These are phyloP conservation scores for Huntiella decipiens DNA, from an alignment of 2,329 filamentous ascomycete species.

Conservation along the genomic window DNA sequence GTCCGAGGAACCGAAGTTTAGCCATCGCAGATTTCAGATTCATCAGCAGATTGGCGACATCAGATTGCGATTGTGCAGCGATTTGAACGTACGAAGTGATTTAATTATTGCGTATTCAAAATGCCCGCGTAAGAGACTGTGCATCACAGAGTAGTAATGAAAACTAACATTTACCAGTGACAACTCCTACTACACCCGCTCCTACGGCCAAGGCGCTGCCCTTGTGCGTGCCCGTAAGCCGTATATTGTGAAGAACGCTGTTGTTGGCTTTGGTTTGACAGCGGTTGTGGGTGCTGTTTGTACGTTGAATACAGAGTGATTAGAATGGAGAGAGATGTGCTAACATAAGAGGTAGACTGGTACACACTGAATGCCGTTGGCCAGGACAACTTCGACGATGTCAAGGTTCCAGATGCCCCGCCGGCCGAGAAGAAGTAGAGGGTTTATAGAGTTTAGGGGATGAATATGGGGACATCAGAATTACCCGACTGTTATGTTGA, in stretches of 20 bases:
- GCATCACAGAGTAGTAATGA: neutral
- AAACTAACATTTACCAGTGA: conserved; percentile 2
- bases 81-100: too few relatives aligned
- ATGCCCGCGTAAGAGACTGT: conserved; percentile 9
- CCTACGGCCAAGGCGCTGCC: conserved; percentile 69
- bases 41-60: too few relatives aligned
- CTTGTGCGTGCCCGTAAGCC: conserved; percentile 82
- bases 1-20: too few relatives aligned
- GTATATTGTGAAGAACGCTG: conserved; percentile 74
- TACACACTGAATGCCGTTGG: conserved; percentile 66
- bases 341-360: conserved; percentile 23
- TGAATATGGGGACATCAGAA: neutral
- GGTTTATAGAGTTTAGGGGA: neutral
- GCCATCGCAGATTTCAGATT: too few relatives aligned
- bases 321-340: neutral
- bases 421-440: conserved; percentile 13
- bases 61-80: too few relatives aligned
- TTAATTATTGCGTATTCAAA: neutral
- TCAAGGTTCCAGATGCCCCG: conserved; percentile 66
- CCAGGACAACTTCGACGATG: conserved; percentile 93
- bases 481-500: neutral
- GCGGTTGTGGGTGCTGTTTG: conserved; percentile 69
- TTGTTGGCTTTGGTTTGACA: conserved; percentile 60
- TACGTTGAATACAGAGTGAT: conserved; percentile 29
- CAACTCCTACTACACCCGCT: conserved; percentile 62